Percentiles rank a stretch among this genome's conserved stretches.
These are phyloP conservation scores for Fusarium torreyae DNA, from an alignment of 2,329 filamentous ascomycete genomes.

Conservation along the genomic window DNA sequence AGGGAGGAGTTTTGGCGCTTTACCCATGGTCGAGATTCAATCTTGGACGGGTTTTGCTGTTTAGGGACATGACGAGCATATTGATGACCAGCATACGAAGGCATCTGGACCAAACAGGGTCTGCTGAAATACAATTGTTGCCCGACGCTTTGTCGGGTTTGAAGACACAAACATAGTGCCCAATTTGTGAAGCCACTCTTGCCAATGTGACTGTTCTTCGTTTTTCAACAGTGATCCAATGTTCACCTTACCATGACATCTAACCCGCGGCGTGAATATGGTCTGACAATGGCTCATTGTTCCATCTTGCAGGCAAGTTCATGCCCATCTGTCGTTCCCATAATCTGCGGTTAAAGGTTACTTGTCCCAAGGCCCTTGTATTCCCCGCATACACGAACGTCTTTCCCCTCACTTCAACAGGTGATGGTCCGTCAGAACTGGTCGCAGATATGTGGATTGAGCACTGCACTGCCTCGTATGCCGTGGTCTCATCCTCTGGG, in stretches of 20 bases:
- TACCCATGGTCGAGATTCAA: conserved; percentile 10
- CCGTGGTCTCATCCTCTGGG: conserved; percentile 6
- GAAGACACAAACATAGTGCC: conserved; percentile 15
- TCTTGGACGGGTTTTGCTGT: conserved; percentile 24
- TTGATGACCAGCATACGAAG: conserved; percentile 22
- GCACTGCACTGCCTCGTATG: conserved; percentile 9
- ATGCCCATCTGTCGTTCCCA: conserved; percentile 15
- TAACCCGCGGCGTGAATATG: conserved; percentile 12
- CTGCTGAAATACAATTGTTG: conserved; percentile 33
- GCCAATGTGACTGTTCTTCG: conserved; percentile 1
- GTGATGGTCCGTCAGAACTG: not conserved
- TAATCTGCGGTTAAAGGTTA: conserved; percentile 7
- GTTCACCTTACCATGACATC: conserved; percentile 2
- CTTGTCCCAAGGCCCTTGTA: conserved; percentile 19
- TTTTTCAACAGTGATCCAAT: not conserved
- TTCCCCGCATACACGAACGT: conserved; percentile 15
- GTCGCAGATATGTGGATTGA: not conserved
- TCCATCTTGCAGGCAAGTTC: not conserved
- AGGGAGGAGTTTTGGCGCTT: conserved; percentile 34
- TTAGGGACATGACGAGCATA: conserved; percentile 21
- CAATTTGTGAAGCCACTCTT: conserved; percentile 3
- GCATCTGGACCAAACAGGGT: conserved; percentile 27
- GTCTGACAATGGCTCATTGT: conserved; percentile 1
- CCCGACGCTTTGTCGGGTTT: conserved; percentile 23
- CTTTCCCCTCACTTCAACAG: conserved; percentile 7